Evolutionary conservation across 495 filamentous ascomycete species (phyloP), one percentile per base, ranked within the genome.

Genomic region (Choiromyces venosus): DNA sequence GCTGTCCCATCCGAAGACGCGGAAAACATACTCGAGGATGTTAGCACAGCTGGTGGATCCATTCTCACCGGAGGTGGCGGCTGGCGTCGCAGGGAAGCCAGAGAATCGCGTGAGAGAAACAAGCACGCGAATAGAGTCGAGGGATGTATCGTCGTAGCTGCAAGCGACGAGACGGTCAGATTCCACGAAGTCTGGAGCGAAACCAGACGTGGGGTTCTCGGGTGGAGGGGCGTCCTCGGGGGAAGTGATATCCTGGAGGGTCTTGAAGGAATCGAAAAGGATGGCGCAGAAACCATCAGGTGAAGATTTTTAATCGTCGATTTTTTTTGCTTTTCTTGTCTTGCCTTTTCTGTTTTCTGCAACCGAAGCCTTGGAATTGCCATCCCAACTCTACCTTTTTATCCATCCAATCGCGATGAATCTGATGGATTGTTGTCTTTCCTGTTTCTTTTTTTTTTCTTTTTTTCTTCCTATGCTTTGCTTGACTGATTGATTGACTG

Each of bases 111-210:
- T 74, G 14, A 78, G 73, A 39, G 74, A 74, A 40, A 74, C 71
- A 67, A 71, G 56, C 66, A 37, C 39, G 74, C 79, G 67, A 86
- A 82, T 68, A 86, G 91, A 40, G 91, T 91, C 76, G 94, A 97
- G 80, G 94, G 94, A 12, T 97, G 94, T 81, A 92, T 99, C 74
- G 91, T 97, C 44, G 91, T 99, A 68, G 96, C 94, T 38, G 92
- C 92, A 37, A 97, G 93, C 78, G 95, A 97, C 83, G 90, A 92
- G 81, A 96, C 89, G 78, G 92, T 99, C 81, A 94, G 95, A 82
- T 99, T 98, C 76, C 94, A 99, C 82, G 94, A 98, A 82, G 88
- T 99, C 16, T 98, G 93, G 96, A 86, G 85, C 19, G 88, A 89
- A 19, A 84, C 87, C 16, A 86, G 84, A 74, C 90, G 87, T 82